These are phyloP conservation scores for Metschnikowia cerradonensis DNA, from an alignment of 805 yeast species.

Conservation along the genomic window DNA sequence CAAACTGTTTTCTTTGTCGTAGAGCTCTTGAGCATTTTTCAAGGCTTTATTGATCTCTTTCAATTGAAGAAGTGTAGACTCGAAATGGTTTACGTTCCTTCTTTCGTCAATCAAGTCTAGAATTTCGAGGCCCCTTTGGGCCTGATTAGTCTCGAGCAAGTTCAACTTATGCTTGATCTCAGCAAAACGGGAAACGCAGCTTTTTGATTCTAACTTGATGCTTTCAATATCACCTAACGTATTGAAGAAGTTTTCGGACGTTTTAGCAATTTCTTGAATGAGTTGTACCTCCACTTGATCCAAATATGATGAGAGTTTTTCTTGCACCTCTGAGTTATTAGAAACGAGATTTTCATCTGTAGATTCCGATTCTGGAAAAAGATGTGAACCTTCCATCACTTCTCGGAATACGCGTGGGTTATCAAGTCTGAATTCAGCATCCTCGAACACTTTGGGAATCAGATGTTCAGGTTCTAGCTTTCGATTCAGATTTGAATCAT, in stretches of 20 bases:
- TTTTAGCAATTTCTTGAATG: conserved; percentile 75
- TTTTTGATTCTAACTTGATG: conserved; percentile 52
- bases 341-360: conserved; percentile 30
- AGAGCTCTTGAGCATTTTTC: conserved; percentile 43
- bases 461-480: not conserved
- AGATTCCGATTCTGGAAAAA: conserved; percentile 26
- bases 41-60: conserved; percentile 30
- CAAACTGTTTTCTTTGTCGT: conserved; percentile 44
- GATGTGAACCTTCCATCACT: conserved; percentile 60
- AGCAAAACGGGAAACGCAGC: conserved; percentile 46
- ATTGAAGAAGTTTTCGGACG: conserved; percentile 79
- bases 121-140: conserved; percentile 47
- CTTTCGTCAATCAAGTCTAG: conserved; percentile 48
- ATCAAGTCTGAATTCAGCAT: conserved; percentile 70
- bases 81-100: conserved; percentile 58
- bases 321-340: conserved; percentile 61
- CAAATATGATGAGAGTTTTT: conserved; percentile 72
- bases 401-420: conserved; percentile 79
- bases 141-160: conserved; percentile 45
- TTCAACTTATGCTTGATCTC: conserved; percentile 45
- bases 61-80: conserved; percentile 56
- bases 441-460: conserved; percentile 70
- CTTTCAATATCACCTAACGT: conserved; percentile 75
- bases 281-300: conserved; percentile 81
- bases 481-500: conserved; percentile 7